These are phyloP conservation scores for Scenedesmus sp. DNA, from an alignment of 163 green algal genomes.

Conservation along the genomic window DNA sequence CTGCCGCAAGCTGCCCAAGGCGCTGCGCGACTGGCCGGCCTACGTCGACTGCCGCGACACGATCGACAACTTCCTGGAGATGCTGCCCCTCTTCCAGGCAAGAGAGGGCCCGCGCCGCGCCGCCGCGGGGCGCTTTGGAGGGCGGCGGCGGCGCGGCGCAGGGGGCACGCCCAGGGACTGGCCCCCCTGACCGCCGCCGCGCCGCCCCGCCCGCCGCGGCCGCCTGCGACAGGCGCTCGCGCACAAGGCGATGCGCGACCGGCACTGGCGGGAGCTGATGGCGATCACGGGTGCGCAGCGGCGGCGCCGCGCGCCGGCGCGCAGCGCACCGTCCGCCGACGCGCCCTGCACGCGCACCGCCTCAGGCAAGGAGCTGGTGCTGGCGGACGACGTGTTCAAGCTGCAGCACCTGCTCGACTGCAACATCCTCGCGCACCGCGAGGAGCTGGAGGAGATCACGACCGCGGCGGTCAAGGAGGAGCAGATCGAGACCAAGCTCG, in stretches of 20 bases:
- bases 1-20: constrained; percentile 90
- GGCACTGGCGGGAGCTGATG: constrained; percentile 75
- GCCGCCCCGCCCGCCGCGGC: not conserved
- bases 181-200: not conserved
- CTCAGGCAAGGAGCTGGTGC: constrained; percentile 71
- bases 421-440: constrained; percentile 76
- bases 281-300: constrained; percentile 51
- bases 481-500: constrained; percentile 91
- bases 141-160: no score
- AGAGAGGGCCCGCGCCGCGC: no score
- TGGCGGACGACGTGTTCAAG: constrained; percentile 91
- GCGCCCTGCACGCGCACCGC: not conserved
- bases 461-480: constrained; percentile 90
- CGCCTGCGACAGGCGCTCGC: constrained; percentile 70
- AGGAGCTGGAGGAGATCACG: constrained; percentile 92
- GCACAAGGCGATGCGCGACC: constrained; percentile 80
- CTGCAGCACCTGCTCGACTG: constrained; percentile 91
- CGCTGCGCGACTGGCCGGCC: constrained; percentile 88
- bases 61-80: constrained; percentile 92
- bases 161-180: not conserved
- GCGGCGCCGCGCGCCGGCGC: not conserved
- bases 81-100: constrained; percentile 91
- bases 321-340: not conserved
- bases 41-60: constrained; percentile 90
- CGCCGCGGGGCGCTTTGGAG: not conserved